phyloP scores from a whole-genome alignment of 2,329 filamentous ascomycete genomes.

The Fusarium neocosmosporiellum region DNA sequence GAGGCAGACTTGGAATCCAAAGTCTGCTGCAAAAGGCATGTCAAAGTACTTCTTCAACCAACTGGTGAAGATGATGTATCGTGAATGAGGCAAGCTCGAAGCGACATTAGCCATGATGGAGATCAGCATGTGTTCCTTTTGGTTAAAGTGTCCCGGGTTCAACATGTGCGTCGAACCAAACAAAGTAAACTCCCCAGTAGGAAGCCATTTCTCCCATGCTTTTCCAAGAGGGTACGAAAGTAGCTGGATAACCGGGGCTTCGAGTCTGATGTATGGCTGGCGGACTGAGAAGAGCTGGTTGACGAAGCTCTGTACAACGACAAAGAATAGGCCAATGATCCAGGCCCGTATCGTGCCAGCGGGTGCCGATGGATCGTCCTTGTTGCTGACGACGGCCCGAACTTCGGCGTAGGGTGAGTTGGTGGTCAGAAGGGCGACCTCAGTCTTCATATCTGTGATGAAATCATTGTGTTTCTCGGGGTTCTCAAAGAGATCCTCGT shows the following conservation, averaged over 20 bases:
- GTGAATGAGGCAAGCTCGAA: conserved; percentile 33
- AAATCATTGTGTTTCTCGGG: conserved; percentile 53
- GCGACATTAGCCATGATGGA: conserved; percentile 58
- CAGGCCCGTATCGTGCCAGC: conserved; percentile 65
- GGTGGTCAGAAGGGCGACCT: conserved; percentile 62
- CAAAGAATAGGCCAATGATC: conserved; percentile 61
- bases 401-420: conserved; percentile 68
- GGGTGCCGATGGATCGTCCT: conserved; percentile 62
- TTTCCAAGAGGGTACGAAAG: conserved; percentile 60
- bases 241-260: conserved; percentile 65
- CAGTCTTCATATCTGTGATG: conserved; percentile 64
- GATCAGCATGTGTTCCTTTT: conserved; percentile 71
- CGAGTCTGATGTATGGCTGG: conserved; percentile 61
- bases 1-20: conserved; percentile 50
- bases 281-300: conserved; percentile 69
- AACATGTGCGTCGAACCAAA: conserved; percentile 56
- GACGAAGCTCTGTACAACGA: conserved; percentile 57
- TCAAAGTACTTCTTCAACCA: conserved; percentile 41
- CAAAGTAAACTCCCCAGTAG: conserved; percentile 57
- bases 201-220: conserved; percentile 55
- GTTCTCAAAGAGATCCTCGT: conserved; percentile 45
- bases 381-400: conserved; percentile 64
- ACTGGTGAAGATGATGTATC: conserved; percentile 35
- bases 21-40: conserved; percentile 32
- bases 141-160: conserved; percentile 66